Percentiles rank a stretch among this genome's conserved stretches.
Conservation (phyloP, 139 green algal species). For the Chlamydomonas incerta region DNA sequence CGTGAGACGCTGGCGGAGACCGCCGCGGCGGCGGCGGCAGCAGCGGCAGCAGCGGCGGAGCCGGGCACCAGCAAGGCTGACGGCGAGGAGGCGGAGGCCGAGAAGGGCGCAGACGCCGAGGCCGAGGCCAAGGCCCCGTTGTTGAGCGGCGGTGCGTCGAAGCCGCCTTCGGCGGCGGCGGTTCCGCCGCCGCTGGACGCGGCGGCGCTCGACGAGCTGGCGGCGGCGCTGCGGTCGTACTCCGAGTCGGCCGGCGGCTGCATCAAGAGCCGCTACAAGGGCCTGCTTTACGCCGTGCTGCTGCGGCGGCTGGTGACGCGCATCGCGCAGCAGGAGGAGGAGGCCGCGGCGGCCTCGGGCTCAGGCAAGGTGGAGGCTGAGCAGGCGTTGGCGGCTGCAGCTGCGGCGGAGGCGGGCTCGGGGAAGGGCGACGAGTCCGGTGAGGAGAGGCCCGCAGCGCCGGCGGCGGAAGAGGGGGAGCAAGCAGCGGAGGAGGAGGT, state of each 20-base stretch:
- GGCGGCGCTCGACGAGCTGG: slow-evolving; percentile 15
- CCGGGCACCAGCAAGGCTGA: neutral
- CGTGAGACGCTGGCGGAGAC: neutral
- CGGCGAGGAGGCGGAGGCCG: no score
- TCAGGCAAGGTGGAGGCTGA: neutral
- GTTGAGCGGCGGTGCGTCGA: neutral
- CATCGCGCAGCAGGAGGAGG: slow-evolving; percentile 26
- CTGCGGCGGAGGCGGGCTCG: neutral
- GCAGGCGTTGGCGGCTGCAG: neutral
- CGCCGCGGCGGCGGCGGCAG: neutral
- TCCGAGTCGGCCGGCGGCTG: neutral
- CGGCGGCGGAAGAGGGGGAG: neutral
- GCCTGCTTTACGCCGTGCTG: slow-evolving; percentile 48
- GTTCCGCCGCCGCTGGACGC: neutral
- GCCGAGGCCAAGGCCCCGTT: neutral
- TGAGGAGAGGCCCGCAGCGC: no score
- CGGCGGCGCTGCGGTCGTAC: neutral
- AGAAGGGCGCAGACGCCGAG: no score
- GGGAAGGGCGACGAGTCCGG: no score
- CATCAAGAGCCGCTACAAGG: slow-evolving; percentile 29
- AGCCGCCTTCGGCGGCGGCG: neutral
- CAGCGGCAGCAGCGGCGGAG: no score
- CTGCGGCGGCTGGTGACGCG: slow-evolving; percentile 37
- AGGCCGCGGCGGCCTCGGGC: neutral
- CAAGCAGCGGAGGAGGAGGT: neutral